Evolutionary conservation across 805 yeast species (phyloP).

Genomic region (Sugiyamaella lignohabitans): DNA sequence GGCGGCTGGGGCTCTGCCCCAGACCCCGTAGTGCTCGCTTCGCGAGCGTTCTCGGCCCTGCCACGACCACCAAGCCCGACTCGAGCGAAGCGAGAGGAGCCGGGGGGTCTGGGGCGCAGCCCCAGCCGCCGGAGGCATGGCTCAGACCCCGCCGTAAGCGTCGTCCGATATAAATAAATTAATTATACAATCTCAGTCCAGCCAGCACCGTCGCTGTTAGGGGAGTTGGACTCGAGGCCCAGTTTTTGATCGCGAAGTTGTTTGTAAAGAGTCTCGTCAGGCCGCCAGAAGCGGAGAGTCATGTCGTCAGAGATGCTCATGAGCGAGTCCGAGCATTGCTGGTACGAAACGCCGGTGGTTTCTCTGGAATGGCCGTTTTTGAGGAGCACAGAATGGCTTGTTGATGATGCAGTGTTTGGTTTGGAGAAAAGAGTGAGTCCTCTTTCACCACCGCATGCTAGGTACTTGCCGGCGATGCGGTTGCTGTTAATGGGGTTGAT

Average conservation of each 20-base stretch:
- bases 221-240: neutral
- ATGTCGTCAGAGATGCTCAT: slow-evolving; percentile 16
- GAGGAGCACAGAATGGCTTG: slow-evolving; percentile 6
- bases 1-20: too few species aligned
- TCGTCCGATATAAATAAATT: neutral
- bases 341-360: slow-evolving; percentile 14
- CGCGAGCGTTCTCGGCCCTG: too few species aligned
- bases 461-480: slow-evolving; percentile 11
- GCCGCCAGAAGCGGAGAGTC: slow-evolving; percentile 13
- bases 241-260: neutral
- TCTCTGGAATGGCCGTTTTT: slow-evolving; percentile 14
- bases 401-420: slow-evolving; percentile 7
- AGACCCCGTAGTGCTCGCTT: too few species aligned
- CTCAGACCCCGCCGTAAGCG: neutral
- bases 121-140: too few species aligned
- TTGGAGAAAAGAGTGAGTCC: slow-evolving; percentile 14
- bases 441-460: slow-evolving; percentile 20
- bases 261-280: neutral
- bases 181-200: slow-evolving; percentile 1
- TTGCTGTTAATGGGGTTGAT: slow-evolving; percentile 4
- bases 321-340: slow-evolving; percentile 9
- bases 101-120: too few species aligned
- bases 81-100: too few species aligned
- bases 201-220: neutral
- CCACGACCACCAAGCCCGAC: too few species aligned